Evolutionary conservation across 345 rosid species (phyloP).

Genomic region (Gynandropsis gynandra): DNA sequence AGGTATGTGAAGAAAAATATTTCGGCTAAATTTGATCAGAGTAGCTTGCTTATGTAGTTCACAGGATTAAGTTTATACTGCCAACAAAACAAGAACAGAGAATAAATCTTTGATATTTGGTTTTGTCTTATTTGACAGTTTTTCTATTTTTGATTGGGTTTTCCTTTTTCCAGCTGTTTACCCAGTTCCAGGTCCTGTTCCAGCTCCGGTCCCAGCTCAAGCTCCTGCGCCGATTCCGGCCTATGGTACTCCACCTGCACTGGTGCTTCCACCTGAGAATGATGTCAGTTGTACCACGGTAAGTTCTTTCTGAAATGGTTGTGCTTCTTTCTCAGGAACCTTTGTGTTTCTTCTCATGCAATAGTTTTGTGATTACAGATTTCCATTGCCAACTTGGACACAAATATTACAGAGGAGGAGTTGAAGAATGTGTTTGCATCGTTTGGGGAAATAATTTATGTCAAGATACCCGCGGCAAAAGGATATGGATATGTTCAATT

Average conservation of each 20-base stretch:
- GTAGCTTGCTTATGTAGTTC: neutral
- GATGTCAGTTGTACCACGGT: constrained; percentile 80
- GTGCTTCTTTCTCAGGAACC: constrained; percentile 3
- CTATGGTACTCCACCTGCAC: constrained; percentile 58
- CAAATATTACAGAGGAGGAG: constrained; percentile 75
- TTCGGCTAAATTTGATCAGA: too few species aligned
- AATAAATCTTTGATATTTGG: neutral
- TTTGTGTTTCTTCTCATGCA: constrained; percentile 17
- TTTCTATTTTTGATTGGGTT: constrained; percentile 12
- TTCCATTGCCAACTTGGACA: constrained; percentile 73
- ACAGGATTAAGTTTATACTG: too few species aligned
- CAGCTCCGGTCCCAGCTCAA: constrained; percentile 60
- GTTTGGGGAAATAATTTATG: constrained; percentile 66
- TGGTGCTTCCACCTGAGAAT: constrained; percentile 54
- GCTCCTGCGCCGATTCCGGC: too few species aligned
- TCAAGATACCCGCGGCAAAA: constrained; percentile 78
- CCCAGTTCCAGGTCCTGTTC: constrained; percentile 33
- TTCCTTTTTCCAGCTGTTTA: constrained; percentile 24
- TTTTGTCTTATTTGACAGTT: neutral
- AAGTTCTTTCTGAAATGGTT: constrained; percentile 27
- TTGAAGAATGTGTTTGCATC: constrained; percentile 63
- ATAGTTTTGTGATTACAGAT: constrained; percentile 44
- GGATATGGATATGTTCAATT: constrained; percentile 91
- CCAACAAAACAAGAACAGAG: too few species aligned
- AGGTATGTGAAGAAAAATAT: constrained; percentile 53